phyloP scores from a whole-genome alignment of 345 rosid species.

The Brassica carinata region DNA sequence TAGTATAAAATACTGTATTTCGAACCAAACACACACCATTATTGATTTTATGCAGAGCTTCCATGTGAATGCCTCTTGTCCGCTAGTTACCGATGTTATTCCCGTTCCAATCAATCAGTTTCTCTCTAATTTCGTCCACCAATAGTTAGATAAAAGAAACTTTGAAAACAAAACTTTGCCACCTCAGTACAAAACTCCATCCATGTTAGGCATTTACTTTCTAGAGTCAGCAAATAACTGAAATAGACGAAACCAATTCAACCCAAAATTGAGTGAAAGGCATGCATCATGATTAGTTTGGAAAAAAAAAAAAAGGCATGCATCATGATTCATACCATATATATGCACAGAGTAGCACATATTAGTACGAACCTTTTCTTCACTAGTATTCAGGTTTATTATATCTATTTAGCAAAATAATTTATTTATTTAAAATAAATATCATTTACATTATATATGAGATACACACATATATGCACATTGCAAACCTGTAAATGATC shows the following conservation, averaged over 20 bases:
- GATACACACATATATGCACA: not conserved
- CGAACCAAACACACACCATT: slow-evolving; percentile 15
- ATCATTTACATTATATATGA: not conserved
- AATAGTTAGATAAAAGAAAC: not conserved
- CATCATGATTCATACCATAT: not conserved
- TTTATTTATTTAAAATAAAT: not conserved
- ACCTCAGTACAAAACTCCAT: slow-evolving; percentile 4
- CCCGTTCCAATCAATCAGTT: slow-evolving; percentile 29
- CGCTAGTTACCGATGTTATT: slow-evolving; percentile 30
- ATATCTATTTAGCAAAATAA: not conserved
- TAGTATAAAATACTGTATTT: not conserved
- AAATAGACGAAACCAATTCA: slow-evolving; percentile 1
- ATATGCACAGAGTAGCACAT: not conserved
- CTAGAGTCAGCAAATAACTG: not conserved
- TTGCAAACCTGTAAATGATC: not conserved
- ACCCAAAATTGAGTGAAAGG: not conserved
- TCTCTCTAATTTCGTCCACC: slow-evolving; percentile 19
- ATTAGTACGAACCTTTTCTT: not conserved
- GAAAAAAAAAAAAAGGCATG: no score
- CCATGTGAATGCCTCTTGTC: slow-evolving; percentile 41
- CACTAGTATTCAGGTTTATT: not conserved
- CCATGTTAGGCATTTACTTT: slow-evolving; percentile 3
- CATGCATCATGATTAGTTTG: not conserved
- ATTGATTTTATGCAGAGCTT: slow-evolving; percentile 27
- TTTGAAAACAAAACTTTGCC: not conserved